Evolutionary conservation across 2,329 filamentous ascomycete genomes (phyloP), one percentile per base, ranked within the genome.

Genomic region (Aaosphaeria arxii): DNA sequence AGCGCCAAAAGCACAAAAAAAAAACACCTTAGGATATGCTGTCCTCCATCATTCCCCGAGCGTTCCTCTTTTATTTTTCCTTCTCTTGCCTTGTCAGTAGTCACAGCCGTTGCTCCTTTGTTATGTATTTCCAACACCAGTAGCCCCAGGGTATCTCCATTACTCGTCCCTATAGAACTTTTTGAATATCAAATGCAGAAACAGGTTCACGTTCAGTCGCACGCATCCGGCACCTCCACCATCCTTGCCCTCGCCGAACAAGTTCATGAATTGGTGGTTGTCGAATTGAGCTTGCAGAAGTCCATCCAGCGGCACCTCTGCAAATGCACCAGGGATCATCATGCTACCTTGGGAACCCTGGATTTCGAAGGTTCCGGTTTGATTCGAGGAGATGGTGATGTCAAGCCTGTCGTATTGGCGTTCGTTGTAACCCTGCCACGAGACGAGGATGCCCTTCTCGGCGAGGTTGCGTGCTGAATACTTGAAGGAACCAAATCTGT

Each of bases 401-500:
- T 97, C 94, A 68, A 96, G 87, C 64, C 90, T 88, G 62, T 92
- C 88, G 86, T 88, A 96, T 67, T 96, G 89, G 45, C 87, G 82
- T 60, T 90, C 87, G 11, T 79, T 77, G 58, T 92, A 90, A 32
- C 91, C 91, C 48, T 84, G 82, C 91, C 94, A 97, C n/a, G 84
- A 81, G 31, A 99, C 89, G 11, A 99, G 78, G 5, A 97, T 94
- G 46, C 94, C 94, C 74, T 96, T 96, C 66, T 97, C 92, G 2
- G 86, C 86, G 6, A 99, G 83, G 43, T 88, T 86, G 44, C 91
- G 87, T 4, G 90, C 91, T 46, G 88, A 92, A 76, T 99, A 99
- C 76, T 97, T 97, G 84, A 88, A 99, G 35, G 89, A 95, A 54
- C 95, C 94, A 67, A 99, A 99, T 69, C 96, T 96, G 71, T 95